Evolutionary conservation across 192 early-diverging fungal species (phyloP).

Genomic region (Linnemannia schmuckeri): DNA sequence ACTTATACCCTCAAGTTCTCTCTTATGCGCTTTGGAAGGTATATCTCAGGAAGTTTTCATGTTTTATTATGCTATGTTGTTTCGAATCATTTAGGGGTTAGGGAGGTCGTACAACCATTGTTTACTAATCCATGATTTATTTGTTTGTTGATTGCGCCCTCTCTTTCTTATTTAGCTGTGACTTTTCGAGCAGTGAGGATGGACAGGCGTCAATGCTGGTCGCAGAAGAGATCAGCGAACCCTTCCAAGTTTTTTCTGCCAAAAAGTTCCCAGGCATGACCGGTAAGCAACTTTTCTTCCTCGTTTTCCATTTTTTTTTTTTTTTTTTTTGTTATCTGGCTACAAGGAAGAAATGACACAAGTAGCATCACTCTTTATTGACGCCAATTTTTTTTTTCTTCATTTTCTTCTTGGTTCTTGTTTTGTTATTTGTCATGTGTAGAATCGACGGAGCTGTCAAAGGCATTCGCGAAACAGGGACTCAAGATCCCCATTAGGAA

Average conservation of each 20-base stretch:
- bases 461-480: slow-evolving; percentile 80
- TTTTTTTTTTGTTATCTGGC: slow-evolving; percentile 1
- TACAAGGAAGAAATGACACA: not conserved
- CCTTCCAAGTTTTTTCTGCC: slow-evolving; percentile 83
- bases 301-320: not conserved
- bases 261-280: slow-evolving; percentile 91
- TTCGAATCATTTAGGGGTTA: not conserved
- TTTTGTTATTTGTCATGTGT: not conserved
- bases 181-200: slow-evolving; percentile 16
- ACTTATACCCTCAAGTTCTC: slow-evolving; percentile 77
- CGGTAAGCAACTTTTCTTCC: slow-evolving; percentile 56
- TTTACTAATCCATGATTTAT: not conserved
- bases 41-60: not conserved
- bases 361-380: too few relatives aligned
- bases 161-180: slow-evolving; percentile 7
- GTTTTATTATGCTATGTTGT: not conserved
- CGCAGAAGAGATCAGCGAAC: slow-evolving; percentile 69
- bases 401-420: too few relatives aligned
- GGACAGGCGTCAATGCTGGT: slow-evolving; percentile 66
- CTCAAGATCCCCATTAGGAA: slow-evolving; percentile 88
- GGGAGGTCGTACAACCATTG: not conserved
- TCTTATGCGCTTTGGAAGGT: slow-evolving; percentile 77
- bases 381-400: not conserved
- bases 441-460: slow-evolving; percentile 83
- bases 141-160: not conserved